Evolutionary conservation across 805 yeast species (phyloP).

Genomic region (Kregervanrija delftensis): DNA sequence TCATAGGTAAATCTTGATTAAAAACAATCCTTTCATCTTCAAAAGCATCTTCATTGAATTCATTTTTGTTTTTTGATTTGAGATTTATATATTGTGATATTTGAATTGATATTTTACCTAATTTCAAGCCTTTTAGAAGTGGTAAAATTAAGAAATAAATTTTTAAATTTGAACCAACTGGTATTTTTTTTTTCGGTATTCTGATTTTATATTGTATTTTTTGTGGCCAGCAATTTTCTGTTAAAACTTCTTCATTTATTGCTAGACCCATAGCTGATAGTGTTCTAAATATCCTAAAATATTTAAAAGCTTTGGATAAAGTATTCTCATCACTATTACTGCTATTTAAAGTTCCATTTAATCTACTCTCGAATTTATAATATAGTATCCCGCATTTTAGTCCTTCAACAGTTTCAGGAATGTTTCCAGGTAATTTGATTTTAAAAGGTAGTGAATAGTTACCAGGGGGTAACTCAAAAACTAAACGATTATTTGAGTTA

Average conservation of each 20-base stretch:
- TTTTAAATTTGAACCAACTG: conserved; percentile 39
- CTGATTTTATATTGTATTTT: conserved; percentile 44
- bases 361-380: conserved; percentile 31
- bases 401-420: conserved; percentile 47
- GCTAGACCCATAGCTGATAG: conserved; percentile 34
- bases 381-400: conserved; percentile 34
- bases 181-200: conserved; percentile 36
- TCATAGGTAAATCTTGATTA: conserved; percentile 32
- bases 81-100: conserved; percentile 27
- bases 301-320: conserved; percentile 21
- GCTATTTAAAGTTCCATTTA: conserved; percentile 9
- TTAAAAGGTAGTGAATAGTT: conserved; percentile 46
- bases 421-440: conserved; percentile 37
- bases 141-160: conserved; percentile 40
- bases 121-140: conserved; percentile 35
- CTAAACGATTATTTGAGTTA: not conserved
- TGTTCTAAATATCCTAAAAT: conserved; percentile 38
- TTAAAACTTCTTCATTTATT: conserved; percentile 36
- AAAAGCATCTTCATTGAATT: conserved; percentile 16
- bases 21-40: conserved; percentile 24
- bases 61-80: conserved; percentile 15
- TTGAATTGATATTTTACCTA: conserved; percentile 29
- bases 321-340: conserved; percentile 13
- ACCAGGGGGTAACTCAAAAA: conserved; percentile 40
- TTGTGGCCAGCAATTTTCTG: conserved; percentile 46